These are phyloP conservation scores for Arabidopsis arenosa DNA, from an alignment of 345 rosid species.

Conservation along the genomic window DNA sequence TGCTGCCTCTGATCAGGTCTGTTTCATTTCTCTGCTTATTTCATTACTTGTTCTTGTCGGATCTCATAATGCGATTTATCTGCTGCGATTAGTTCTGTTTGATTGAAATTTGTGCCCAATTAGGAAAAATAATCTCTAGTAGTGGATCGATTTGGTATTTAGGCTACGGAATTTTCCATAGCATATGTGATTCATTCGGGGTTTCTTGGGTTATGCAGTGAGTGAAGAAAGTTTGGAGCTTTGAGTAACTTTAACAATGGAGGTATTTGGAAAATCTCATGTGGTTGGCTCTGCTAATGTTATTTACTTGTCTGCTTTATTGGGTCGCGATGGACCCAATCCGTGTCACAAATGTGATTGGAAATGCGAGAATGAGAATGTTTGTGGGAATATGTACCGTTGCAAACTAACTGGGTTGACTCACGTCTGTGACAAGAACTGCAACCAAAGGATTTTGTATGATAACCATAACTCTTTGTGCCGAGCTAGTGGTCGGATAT, in stretches of 20 bases:
- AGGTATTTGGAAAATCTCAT: conserved; percentile 70
- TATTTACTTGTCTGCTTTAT: conserved; percentile 78
- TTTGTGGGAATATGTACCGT: conserved; percentile 87
- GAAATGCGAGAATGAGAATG: conserved; percentile 87
- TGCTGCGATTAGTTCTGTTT: neutral
- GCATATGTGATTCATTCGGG: neutral
- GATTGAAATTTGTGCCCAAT: conserved; percentile 5
- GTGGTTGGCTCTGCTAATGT: conserved; percentile 67
- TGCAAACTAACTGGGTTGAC: conserved; percentile 87
- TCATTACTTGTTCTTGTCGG: neutral
- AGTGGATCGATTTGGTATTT: neutral
- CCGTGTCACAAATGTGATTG: conserved; percentile 83
- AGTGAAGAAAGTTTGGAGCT: conserved; percentile 21
- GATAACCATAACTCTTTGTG: conserved; percentile 93
- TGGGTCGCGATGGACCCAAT: conserved; percentile 62
- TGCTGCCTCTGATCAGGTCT: conserved; percentile 15
- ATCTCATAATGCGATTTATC: conserved; percentile 10
- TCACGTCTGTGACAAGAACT: conserved; percentile 97
- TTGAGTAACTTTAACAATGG: conserved; percentile 52
- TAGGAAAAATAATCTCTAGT: neutral
- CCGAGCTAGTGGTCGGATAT: conserved; percentile 77
- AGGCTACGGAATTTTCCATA: neutral
- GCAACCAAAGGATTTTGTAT: conserved; percentile 91
- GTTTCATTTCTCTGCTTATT: neutral
- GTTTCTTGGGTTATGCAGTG: conserved; percentile 22